Evolutionary conservation across 2,329 filamentous ascomycete species (phyloP), one percentile per base, ranked within the genome.

Genomic region (Curvularia lunata): DNA sequence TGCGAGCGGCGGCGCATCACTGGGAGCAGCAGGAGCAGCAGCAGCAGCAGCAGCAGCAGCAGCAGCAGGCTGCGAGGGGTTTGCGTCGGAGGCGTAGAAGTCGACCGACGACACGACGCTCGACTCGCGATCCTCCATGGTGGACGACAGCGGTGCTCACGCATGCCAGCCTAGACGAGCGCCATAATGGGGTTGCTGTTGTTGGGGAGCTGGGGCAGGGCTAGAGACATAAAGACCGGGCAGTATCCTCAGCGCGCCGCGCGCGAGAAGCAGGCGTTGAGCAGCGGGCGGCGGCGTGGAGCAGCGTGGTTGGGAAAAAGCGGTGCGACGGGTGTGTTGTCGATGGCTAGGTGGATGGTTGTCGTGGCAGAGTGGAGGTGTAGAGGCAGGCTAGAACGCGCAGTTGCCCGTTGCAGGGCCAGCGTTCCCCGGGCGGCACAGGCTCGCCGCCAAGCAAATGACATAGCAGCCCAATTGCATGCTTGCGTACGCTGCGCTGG

Each of bases 71-170:
- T 37, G 32, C 32, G 66, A 53, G 32, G 69, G 57, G 52, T 63
- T 62, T 43, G 57, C 48, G 21, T 73, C 71, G 32, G 69, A 66
- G 42, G 67, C 68, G 60, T 77, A 77, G 59, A 77, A 74, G 64
- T 77, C 74, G 54, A 72, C 64, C 32, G 74, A 76, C 48, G 74
- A 76, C 46, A 69, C 68, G 13, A 70, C 62, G 63, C 73, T 74
- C 32, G 68, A 70, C 62, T 73, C 69, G 61, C 71, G 70, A 46
- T 71, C 71, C 52, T 67, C 70, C 73, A 75, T 75, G 65, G 62
- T 63, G 61, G 27, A 47, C 62, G 42, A 38, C 57, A 55, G 52
- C 54, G 55, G 55, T 64, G 53, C 58, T 55, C 65, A 27, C 18
- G 41, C 57, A 63, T 58, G 63, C 43, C 43, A 63, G 67, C 71